A percentile compares a stretch with the other conserved stretches of the same genome.
These are phyloP conservation scores for Arachis monticola DNA, from an alignment of 331 rosid genomes.

Conservation along the genomic window DNA sequence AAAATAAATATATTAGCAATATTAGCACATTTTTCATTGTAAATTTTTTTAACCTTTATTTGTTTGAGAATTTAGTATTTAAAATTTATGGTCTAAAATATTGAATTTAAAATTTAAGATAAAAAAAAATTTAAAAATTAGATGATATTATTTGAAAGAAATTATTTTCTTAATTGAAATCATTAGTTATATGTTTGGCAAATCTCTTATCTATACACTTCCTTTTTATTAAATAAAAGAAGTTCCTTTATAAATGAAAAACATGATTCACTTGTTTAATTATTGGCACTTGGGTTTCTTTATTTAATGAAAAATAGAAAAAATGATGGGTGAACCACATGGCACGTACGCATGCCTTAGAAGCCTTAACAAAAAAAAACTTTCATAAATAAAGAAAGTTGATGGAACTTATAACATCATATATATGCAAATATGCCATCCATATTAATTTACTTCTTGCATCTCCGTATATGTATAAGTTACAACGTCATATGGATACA, in stretches of 20 bases:
- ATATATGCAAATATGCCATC: background rate
- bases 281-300: background rate
- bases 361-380: slow-evolving; percentile 16
- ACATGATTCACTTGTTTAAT: slow-evolving; percentile 32
- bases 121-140: too few species aligned
- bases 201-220: too few species aligned
- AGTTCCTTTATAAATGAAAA: background rate
- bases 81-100: too few species aligned
- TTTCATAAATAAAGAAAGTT: slow-evolving; percentile 27
- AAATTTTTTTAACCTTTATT: too few species aligned
- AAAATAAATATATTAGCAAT: too few species aligned
- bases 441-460: background rate
- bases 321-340: slow-evolving; percentile 32
- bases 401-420: slow-evolving; percentile 2
- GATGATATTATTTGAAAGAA: too few species aligned
- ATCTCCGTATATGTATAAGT: slow-evolving; percentile 1
- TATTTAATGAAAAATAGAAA: background rate
- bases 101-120: too few species aligned
- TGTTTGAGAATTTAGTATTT: too few species aligned
- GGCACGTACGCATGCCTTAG: slow-evolving; percentile 40
- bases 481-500: slow-evolving; percentile 14
- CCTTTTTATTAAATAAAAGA: too few species aligned
- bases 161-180: too few species aligned
- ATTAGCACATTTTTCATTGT: too few species aligned
- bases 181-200: too few species aligned